These are phyloP conservation scores for Nidularia sp. DNA, from an alignment of 768 basidiomycete species.

Conservation along the genomic window DNA sequence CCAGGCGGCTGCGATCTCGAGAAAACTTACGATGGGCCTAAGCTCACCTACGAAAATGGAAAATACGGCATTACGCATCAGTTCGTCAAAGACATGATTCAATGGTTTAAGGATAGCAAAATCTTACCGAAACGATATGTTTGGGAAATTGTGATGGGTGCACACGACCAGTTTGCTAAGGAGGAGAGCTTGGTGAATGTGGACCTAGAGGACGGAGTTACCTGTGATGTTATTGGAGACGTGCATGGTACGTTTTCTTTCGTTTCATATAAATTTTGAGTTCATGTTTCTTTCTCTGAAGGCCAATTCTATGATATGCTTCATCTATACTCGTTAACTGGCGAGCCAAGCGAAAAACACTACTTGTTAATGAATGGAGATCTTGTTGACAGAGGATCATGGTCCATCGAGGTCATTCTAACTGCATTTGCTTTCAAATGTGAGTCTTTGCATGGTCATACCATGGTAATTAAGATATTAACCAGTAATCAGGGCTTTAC, in stretches of 20 bases:
- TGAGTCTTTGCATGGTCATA: slow-evolving; percentile 26
- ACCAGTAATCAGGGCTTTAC: slow-evolving; percentile 69
- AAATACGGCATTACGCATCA: slow-evolving; percentile 71
- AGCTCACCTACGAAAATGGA: slow-evolving; percentile 54
- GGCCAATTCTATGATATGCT: slow-evolving; percentile 95
- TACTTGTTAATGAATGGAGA: slow-evolving; percentile 91
- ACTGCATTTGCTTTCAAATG: slow-evolving; percentile 96
- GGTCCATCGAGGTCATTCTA: slow-evolving; percentile 91
- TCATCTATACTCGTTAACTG: slow-evolving; percentile 83
- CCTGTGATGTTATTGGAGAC: slow-evolving; percentile 93
- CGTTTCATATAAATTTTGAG: background rate
- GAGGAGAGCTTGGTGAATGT: slow-evolving; percentile 83
- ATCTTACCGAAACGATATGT: slow-evolving; percentile 84
- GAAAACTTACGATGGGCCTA: slow-evolving; percentile 69
- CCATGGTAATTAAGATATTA: background rate
- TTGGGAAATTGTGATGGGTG: slow-evolving; percentile 94
- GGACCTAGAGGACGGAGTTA: slow-evolving; percentile 68
- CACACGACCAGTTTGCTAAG: slow-evolving; percentile 66
- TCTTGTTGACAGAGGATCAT: slow-evolving; percentile 95
- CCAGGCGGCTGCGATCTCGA: slow-evolving; percentile 81
- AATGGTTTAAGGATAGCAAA: slow-evolving; percentile 94
- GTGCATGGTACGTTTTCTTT: slow-evolving; percentile 66
- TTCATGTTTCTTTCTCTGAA: slow-evolving; percentile 21
- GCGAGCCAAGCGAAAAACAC: slow-evolving; percentile 81
- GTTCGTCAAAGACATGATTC: slow-evolving; percentile 83